Evolutionary conservation across 78 protist genomes (phyloP), one percentile per base, ranked within the genome.

Genomic region (Pigoraptor vietnamica): DNA sequence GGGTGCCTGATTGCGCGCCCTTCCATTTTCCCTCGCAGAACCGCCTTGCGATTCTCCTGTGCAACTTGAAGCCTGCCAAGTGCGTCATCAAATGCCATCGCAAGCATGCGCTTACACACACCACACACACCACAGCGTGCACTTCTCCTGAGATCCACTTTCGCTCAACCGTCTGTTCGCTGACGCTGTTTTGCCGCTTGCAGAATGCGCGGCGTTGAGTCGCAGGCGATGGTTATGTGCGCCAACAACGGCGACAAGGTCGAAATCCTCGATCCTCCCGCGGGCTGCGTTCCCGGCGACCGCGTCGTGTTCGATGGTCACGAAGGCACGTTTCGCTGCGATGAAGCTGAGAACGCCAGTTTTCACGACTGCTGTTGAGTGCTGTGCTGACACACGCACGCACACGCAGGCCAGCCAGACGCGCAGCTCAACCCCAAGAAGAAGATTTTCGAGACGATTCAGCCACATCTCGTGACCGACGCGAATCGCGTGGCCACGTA

Each of bases 11-110:
- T 48, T 48, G 29, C 67, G 14, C 67, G 6, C 67, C 6, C 67
- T 48, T 48, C 14, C 67, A 48, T 48, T 21, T 48, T 21, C n/a
- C n/a, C 6, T 48, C 14, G 67, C 33, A 81, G 86, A 32, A 81
- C 33, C 86, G 67, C 29, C 67, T 48, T 6, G 67, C 67, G 67
- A 86, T 87, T 39, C 39, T 86, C 35, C 36, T 93, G 40, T 91
- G 93, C 90, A 95, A 95, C 56, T 40, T 95, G 92, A 93, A 95
- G 90, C 95, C 96, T 24, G 33, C 88, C 2, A 87, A 48, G 67
- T 48, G 6, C 6, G 67, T 48, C n/a, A n/a, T n/a, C n/a, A n/a
- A n/a, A n/a, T n/a, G n/a, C n/a, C n/a, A n/a, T n/a, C n/a, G n/a
- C n/a, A n/a, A n/a, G n/a, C n/a, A n/a, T n/a, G n/a, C n/a, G n/a